Evolutionary conservation across 2,329 filamentous ascomycete genomes (phyloP), one percentile per base, ranked within the genome.

Genomic region (Botrytis aclada): DNA sequence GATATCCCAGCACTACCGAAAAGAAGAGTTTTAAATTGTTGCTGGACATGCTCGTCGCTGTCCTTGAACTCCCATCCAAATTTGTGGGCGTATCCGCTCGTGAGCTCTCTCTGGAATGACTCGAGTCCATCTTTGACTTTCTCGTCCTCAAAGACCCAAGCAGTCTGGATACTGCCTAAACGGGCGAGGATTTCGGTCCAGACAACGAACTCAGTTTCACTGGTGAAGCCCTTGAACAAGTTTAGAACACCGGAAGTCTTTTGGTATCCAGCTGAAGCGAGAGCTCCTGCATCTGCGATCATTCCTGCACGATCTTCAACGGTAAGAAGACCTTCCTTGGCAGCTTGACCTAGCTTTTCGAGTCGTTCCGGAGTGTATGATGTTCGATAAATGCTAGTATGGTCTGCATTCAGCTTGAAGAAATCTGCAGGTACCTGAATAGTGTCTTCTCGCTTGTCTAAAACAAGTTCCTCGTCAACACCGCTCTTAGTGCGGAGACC

Each of bases 401-500:
- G 95, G 81, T 98, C 94, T 25, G 95, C 94, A 80, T 98, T 98
- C 74, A 98, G 85, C 87, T 98, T 98, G 89, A 92, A 98, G 84
- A 98, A 98, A 79, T 97, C 93, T 70, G 91, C 89, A 32, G 92
- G 88, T 39, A 98, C 82, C 83, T 93, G 90, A 84, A 97, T 93
- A 75, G 90, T 88, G 65, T 86, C 87, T 82, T 97, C 93, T 56
- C 95, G 91, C 76, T 89, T 86, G 20, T 77, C 77, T 43, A 97
- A 85, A 25, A 93, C 92, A 56, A 95, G 84, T 56, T 90, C 87
- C 80, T 95, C 92, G 77, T 97, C 88, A 60, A 98, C 83, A 39
- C 94, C 94, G n/a, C 92, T 87, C 82, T 94, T 93, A 51, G 93
- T 95, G 74, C 92, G 92, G 64, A 98, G 87, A 43, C 92, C 93